These are phyloP conservation scores for Cadophora malorum DNA, from an alignment of 2,329 filamentous ascomycete species.

Conservation along the genomic window DNA sequence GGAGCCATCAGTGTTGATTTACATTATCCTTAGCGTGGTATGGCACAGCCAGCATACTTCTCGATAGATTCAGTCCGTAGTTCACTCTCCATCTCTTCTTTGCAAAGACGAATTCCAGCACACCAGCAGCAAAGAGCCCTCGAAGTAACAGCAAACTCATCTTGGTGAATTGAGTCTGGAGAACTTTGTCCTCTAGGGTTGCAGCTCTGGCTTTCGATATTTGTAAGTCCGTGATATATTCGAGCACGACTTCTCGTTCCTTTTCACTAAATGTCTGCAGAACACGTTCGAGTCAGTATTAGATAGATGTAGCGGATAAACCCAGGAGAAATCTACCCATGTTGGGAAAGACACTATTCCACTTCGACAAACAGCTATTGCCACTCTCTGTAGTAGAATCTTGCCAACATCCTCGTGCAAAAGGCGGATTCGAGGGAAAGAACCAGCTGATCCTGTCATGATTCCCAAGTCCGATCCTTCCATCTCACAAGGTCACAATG, in stretches of 20 bases:
- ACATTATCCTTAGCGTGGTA: conserved; percentile 63
- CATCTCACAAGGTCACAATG: too few species aligned
- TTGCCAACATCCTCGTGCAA: conserved; percentile 47
- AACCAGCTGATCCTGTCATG: too few species aligned
- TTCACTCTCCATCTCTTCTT: conserved; percentile 70
- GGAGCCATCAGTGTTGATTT: background rate
- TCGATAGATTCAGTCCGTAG: conserved; percentile 59
- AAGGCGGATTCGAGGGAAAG: conserved; percentile 57
- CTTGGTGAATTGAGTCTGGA: conserved; percentile 44
- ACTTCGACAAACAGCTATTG: conserved; percentile 49
- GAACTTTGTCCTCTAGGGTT: conserved; percentile 21
- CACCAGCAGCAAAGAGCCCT: conserved; percentile 61
- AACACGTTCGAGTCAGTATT: background rate
- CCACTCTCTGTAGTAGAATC: conserved; percentile 46
- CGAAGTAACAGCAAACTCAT: conserved; percentile 55
- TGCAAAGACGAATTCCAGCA: conserved; percentile 59
- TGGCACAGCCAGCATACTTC: conserved; percentile 62
- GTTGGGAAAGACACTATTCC: conserved; percentile 54
- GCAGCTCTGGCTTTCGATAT: conserved; percentile 24
- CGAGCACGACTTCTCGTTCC: conserved; percentile 45
- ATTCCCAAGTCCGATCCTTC: too few species aligned
- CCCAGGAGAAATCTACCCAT: conserved; percentile 28
- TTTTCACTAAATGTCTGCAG: conserved; percentile 19
- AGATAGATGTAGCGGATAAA: background rate
- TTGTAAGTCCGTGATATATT: conserved; percentile 52